Percentiles rank a stretch among this genome's conserved stretches.
phyloP scores from a whole-genome alignment of 495 filamentous ascomycete genomes.

The Aspergillus sclerotioniger region DNA sequence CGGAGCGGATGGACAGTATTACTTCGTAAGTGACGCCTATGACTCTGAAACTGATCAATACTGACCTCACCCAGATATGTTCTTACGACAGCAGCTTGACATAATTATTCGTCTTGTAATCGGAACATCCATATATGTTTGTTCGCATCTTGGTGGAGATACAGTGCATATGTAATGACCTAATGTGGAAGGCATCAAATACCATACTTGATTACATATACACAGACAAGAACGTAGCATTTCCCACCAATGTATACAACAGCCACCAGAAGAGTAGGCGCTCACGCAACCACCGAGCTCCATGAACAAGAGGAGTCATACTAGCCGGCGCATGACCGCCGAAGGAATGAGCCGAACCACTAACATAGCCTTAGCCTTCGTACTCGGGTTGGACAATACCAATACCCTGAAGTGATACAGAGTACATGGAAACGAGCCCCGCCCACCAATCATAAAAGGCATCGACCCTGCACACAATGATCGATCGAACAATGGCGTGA shows the following conservation, averaged over 20 bases:
- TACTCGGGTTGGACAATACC: background rate
- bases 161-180: background rate
- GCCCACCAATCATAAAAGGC: background rate
- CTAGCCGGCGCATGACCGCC: background rate
- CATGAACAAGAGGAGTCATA: background rate
- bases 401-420: background rate
- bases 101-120: background rate
- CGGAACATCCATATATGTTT: slow-evolving; percentile 1
- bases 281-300: background rate
- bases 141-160: slow-evolving; percentile 4
- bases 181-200: background rate
- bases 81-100: slow-evolving; percentile 37
- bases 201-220: background rate
- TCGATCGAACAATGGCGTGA: background rate
- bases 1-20: slow-evolving; percentile 86
- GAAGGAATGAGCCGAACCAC: background rate
- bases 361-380: background rate
- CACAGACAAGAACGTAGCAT: no score
- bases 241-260: no score
- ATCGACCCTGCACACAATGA: background rate
- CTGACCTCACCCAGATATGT: slow-evolving; percentile 28
- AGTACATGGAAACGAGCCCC: background rate
- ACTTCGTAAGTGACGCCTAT: slow-evolving; percentile 57
- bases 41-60: background rate
- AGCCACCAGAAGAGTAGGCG: background rate